Conservation (phyloP, 2,329 filamentous ascomycete genomes). For the Byssochlamys sp. region DNA sequence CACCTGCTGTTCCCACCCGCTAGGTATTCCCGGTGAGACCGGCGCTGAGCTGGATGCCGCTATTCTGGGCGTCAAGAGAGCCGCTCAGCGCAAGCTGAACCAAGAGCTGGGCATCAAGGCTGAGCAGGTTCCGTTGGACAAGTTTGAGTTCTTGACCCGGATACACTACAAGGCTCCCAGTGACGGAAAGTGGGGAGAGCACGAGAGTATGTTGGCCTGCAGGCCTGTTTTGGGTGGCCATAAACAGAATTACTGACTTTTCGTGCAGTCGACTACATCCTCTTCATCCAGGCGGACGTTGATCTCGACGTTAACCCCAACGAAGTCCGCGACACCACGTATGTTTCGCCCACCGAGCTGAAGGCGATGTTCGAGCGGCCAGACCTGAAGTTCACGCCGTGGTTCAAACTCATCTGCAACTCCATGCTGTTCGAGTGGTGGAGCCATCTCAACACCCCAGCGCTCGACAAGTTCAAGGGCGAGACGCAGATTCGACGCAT, state of each 20-base stretch:
- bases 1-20: slow-evolving; percentile 95
- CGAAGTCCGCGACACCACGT: slow-evolving; percentile 76
- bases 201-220: slow-evolving; percentile 64
- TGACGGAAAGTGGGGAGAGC: slow-evolving; percentile 96
- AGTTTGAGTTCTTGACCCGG: slow-evolving; percentile 87
- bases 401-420: slow-evolving; percentile 98
- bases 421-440: slow-evolving; percentile 98
- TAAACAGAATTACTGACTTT: not conserved
- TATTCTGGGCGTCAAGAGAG: slow-evolving; percentile 76
- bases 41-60: slow-evolving; percentile 71
- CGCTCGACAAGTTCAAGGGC: slow-evolving; percentile 73
- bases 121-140: slow-evolving; percentile 77
- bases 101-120: slow-evolving; percentile 89
- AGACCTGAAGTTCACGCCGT: slow-evolving; percentile 79
- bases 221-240: not conserved
- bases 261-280: slow-evolving; percentile 82
- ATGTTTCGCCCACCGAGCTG: slow-evolving; percentile 71
- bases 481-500: slow-evolving; percentile 84
- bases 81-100: slow-evolving; percentile 83
- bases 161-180: slow-evolving; percentile 98
- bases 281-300: slow-evolving; percentile 93
- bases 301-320: slow-evolving; percentile 74
- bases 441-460: slow-evolving; percentile 64
- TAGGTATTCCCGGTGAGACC: slow-evolving; percentile 84
- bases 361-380: slow-evolving; percentile 77